These are phyloP conservation scores for Leishmania arabica DNA, from an alignment of 208 protist genomes.

Conservation along the genomic window DNA sequence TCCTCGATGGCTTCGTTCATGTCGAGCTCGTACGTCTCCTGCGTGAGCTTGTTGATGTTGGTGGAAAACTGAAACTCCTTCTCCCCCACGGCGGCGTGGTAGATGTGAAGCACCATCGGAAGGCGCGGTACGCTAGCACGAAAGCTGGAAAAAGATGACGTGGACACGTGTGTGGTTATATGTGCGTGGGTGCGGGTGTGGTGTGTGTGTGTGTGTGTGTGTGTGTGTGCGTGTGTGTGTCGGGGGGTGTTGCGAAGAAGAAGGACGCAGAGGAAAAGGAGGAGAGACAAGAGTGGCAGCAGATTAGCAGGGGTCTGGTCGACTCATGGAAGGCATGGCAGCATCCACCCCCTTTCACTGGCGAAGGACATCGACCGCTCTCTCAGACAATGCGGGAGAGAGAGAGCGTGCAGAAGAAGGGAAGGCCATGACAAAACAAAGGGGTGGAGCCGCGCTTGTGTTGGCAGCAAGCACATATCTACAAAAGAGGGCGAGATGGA, in stretches of 20 bases:
- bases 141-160: background rate
- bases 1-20: constrained; percentile 39
- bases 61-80: constrained; percentile 62
- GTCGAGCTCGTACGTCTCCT: constrained; percentile 38
- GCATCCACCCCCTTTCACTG: background rate
- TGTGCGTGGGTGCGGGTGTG: background rate
- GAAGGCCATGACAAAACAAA: no score
- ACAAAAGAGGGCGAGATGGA: background rate
- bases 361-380: background rate
- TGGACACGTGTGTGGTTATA: background rate
- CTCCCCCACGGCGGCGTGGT: constrained; percentile 54
- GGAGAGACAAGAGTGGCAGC: background rate
- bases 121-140: background rate
- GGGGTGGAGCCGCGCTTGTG: background rate
- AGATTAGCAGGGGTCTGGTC: background rate
- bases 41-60: constrained; percentile 42
- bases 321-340: background rate
- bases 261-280: background rate
- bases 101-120: constrained; percentile 56
- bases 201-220: no score
- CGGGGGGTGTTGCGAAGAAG: background rate
- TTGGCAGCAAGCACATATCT: background rate
- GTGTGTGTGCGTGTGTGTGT: no score
- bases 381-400: background rate
- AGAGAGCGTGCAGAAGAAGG: background rate